phyloP scores from a whole-genome alignment of 2,329 filamentous ascomycete species.

The Tolypocladium nubicola region DNA sequence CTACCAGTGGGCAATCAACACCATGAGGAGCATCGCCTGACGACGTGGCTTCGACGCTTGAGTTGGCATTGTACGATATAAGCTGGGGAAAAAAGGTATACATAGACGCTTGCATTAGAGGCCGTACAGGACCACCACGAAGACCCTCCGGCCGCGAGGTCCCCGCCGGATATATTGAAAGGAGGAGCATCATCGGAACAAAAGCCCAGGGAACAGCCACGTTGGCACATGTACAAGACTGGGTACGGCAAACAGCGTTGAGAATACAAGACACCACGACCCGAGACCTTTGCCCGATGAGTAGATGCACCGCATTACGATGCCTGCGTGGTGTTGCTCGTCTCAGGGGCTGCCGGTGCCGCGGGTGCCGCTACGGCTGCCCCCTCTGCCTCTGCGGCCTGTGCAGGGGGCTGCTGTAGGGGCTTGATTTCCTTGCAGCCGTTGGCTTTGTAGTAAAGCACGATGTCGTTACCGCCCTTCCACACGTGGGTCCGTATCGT shows the following conservation, averaged over 20 bases:
- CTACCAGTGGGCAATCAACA: slow-evolving; percentile 82
- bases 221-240: neutral
- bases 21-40: slow-evolving; percentile 30
- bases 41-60: neutral
- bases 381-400: slow-evolving; percentile 11
- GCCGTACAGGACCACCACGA: neutral
- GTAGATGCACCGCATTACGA: neutral
- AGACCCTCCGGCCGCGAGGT: neutral
- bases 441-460: slow-evolving; percentile 85
- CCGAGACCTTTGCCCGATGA: neutral
- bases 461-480: slow-evolving; percentile 88
- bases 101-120: slow-evolving; percentile 1
- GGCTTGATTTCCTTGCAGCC: slow-evolving; percentile 56
- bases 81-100: neutral
- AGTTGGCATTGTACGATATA: slow-evolving; percentile 4
- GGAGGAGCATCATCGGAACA: neutral
- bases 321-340: slow-evolving; percentile 4
- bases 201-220: neutral
- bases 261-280: neutral
- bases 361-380: slow-evolving; percentile 8
- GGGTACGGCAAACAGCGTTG: neutral
- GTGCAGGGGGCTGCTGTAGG: slow-evolving; percentile 7
- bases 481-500: slow-evolving; percentile 87
- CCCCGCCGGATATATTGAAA: neutral
- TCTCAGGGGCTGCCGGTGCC: slow-evolving; percentile 7